Base-by-base conservation (phyloP, 192 early-diverging fungal genomes). In the Entomortierella beljakovae region DNA sequence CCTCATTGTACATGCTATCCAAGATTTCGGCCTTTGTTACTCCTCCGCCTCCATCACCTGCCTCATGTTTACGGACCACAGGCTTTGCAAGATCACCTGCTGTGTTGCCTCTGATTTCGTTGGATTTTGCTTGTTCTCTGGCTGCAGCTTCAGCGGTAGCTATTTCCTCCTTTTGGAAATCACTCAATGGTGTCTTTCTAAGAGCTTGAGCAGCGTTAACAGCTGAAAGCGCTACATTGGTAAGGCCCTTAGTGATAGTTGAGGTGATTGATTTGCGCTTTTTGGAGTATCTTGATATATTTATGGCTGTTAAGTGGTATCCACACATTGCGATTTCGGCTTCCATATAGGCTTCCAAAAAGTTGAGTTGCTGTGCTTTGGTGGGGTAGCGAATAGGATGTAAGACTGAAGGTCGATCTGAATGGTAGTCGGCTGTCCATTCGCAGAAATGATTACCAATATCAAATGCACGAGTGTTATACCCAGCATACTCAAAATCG, bases 391-490 rank as follows among this genome's bases (percentile, higher is more conserved):
- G 46, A 4, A 52, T 25, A 2, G 72, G 54, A 22, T 88, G 70
- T 8, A 92, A 52, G 2, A 81, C 25, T 60, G 90, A 68, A 37
- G 88, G 63, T 6, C 56, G 11, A 34, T 61, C 62, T 16, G 84
- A 63, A 67, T 94, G 92, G 71, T 96, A 96, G 70, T 96, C 90
- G 23, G 89, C 89, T 62, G 85, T 89, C 93, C 93, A 95, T 52
- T 95, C 94, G 74, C 92, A 92, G 65, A 94, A 94, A 55, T 94
- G 93, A 65, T 95, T 95, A 37, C 86, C 92, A 56, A 95, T 90
- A 33, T 95, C 94, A 50, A 88, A 94, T 23, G 89, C 92, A 16
- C 91, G 87, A 62, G 89, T 88, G 58, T 94, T 94, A 79, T 92
- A 94, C 0, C 92, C 92, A 26, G 92, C 84, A 69, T 95, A 95